These are phyloP conservation scores for Puccinia polysora DNA, from an alignment of 1,284 basidiomycete species.

Conservation along the genomic window DNA sequence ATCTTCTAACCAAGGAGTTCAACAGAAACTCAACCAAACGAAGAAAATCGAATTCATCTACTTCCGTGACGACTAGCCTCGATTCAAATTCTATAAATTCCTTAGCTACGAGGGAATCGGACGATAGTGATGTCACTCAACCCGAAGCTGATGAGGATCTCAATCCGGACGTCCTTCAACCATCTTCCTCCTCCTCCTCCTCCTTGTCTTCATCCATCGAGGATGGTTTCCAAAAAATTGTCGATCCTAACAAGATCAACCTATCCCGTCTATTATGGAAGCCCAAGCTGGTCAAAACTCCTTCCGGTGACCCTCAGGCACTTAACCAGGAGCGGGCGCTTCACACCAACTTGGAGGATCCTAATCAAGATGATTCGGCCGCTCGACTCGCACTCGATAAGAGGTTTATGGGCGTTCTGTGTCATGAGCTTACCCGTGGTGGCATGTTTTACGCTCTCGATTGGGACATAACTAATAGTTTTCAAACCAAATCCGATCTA, in stretches of 20 bases:
- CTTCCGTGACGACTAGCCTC: not conserved
- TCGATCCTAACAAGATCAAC: constrained; percentile 2
- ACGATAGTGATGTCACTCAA: not conserved
- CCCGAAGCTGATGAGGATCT: constrained; percentile 38
- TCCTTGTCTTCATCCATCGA: not conserved
- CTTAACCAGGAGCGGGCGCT: too few species aligned
- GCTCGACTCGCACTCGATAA: constrained; percentile 25
- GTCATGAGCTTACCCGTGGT: constrained; percentile 18
- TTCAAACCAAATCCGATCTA: constrained; percentile 22
- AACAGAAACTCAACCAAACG: not conserved
- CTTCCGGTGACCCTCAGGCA: too few species aligned
- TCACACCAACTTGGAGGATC: too few species aligned
- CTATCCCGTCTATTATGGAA: constrained; percentile 29
- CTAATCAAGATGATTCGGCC: not conserved
- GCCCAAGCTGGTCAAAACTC: too few species aligned
- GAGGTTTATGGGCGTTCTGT: constrained; percentile 20
- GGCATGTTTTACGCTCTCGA: constrained; percentile 40
- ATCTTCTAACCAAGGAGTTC: constrained; percentile 12
- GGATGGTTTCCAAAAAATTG: not conserved
- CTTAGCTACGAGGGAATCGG: not conserved
- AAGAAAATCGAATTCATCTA: not conserved
- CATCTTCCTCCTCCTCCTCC: not conserved
- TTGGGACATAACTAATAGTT: constrained; percentile 28
- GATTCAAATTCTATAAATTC: constrained; percentile 10
- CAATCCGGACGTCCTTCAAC: not conserved